phyloP scores from a whole-genome alignment of 2,329 filamentous ascomycete species.

The Pseudovirgaria hyperparasitica region DNA sequence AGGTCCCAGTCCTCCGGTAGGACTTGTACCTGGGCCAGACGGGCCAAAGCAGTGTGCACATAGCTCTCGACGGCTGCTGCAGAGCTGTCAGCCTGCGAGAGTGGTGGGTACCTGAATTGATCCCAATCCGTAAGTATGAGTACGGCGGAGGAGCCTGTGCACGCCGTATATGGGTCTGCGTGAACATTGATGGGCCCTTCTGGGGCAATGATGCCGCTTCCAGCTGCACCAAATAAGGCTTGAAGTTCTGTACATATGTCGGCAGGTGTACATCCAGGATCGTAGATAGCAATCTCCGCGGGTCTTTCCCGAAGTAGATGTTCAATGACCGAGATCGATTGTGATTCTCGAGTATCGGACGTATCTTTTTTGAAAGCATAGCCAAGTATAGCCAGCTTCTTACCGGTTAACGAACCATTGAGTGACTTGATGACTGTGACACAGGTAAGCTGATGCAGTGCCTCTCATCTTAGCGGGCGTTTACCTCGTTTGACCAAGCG shows the following conservation, averaged over 20 bases:
- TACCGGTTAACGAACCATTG: slow-evolving; percentile 54
- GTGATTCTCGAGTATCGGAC: slow-evolving; percentile 58
- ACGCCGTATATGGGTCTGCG: slow-evolving; percentile 5
- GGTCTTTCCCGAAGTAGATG: slow-evolving; percentile 52
- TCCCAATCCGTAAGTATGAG: slow-evolving; percentile 7
- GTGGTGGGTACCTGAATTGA: slow-evolving; percentile 6
- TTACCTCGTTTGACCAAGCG: slow-evolving; percentile 54
- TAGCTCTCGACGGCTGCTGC: slow-evolving; percentile 3
- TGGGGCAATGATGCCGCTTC: no score
- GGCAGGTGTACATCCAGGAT: slow-evolving; percentile 33
- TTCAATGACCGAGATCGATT: slow-evolving; percentile 55
- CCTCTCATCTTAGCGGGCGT: no score
- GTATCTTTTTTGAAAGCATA: slow-evolving; percentile 76
- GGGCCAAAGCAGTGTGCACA: no score
- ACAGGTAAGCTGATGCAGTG: no score
- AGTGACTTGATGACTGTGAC: slow-evolving; percentile 47
- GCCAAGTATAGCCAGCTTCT: slow-evolving; percentile 60
- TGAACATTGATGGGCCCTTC: slow-evolving; percentile 56
- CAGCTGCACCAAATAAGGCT: no score
- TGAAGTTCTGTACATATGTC: no score
- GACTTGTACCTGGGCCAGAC: no score
- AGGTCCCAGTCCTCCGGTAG: no score
- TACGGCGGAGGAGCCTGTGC: slow-evolving; percentile 4
- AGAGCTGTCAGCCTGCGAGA: slow-evolving; percentile 6
- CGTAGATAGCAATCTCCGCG: slow-evolving; percentile 53